Evolutionary conservation across 2,329 filamentous ascomycete species (phyloP).

Genomic region (Xylaria sp.): DNA sequence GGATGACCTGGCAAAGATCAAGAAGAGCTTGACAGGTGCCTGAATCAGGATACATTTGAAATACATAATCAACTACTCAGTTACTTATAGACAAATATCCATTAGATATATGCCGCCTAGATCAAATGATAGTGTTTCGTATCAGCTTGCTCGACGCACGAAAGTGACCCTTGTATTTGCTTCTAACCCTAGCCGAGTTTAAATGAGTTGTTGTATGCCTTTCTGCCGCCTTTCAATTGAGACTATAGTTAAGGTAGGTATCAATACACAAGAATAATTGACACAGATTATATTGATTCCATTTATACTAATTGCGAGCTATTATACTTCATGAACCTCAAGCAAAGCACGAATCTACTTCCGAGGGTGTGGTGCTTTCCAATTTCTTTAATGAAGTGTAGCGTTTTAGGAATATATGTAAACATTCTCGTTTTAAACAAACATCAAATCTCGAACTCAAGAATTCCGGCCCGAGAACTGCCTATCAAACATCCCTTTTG

Average conservation of each 20-base stretch:
- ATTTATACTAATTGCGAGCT: no score
- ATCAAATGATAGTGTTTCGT: neutral
- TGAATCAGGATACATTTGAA: slow-evolving; percentile 4
- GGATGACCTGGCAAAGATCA: slow-evolving; percentile 60
- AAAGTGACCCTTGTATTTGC: neutral
- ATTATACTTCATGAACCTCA: no score
- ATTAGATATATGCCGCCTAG: slow-evolving; percentile 11
- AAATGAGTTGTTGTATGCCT: neutral
- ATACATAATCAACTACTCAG: neutral
- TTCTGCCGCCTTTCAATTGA: no score
- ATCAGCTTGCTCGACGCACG: neutral
- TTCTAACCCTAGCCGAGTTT: neutral
- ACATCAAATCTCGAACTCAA: neutral
- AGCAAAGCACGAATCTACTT: no score
- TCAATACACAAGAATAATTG: no score
- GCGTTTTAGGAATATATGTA: no score
- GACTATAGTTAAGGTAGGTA: no score
- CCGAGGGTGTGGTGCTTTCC: no score
- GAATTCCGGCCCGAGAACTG: neutral
- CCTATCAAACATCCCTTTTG: neutral
- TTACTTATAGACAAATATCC: neutral
- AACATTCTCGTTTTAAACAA: no score
- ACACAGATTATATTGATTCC: no score
- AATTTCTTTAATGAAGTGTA: no score
- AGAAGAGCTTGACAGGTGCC: slow-evolving; percentile 55